phyloP scores from a whole-genome alignment of 2,329 filamentous ascomycete species.

The Metarhizium brunneum region DNA sequence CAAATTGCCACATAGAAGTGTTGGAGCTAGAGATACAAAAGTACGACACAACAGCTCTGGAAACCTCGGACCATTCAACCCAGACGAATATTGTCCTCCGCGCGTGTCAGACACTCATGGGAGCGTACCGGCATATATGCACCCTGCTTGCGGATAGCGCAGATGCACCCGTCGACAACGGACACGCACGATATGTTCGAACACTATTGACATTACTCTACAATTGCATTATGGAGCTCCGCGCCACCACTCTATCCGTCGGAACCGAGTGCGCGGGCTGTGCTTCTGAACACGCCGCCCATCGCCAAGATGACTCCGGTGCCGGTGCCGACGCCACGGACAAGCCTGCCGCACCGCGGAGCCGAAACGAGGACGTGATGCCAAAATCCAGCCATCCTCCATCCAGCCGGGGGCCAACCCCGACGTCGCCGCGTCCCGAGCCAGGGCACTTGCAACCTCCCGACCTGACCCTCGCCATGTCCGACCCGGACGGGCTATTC shows the following conservation, averaged over 20 bases:
- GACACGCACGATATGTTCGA: conserved; percentile 57
- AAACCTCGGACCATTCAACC: conserved; percentile 37
- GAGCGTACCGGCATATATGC: conserved; percentile 42
- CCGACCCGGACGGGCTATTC: background rate
- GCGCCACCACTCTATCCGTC: conserved; percentile 31
- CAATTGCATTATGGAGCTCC: conserved; percentile 59
- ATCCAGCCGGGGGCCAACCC: too few relatives aligned
- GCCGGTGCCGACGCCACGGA: too few relatives aligned
- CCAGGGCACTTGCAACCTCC: too few relatives aligned
- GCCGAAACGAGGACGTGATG: too few relatives aligned
- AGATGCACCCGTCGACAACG: conserved; percentile 54
- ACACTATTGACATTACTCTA: conserved; percentile 54
- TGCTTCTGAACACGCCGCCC: background rate
- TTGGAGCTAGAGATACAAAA: conserved; percentile 56
- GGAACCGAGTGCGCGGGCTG: background rate
- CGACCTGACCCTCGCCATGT: background rate
- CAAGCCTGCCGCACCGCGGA: too few relatives aligned
- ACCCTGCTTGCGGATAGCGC: conserved; percentile 51
- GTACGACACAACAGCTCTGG: conserved; percentile 39
- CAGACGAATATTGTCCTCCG: conserved; percentile 54
- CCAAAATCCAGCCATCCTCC: too few relatives aligned
- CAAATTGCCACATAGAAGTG: conserved; percentile 56
- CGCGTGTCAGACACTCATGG: conserved; percentile 53
- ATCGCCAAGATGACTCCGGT: background rate
- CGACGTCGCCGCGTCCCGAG: background rate